phyloP scores from a whole-genome alignment of 371 early-diverging fungal species.

The Mortierella sp. region DNA sequence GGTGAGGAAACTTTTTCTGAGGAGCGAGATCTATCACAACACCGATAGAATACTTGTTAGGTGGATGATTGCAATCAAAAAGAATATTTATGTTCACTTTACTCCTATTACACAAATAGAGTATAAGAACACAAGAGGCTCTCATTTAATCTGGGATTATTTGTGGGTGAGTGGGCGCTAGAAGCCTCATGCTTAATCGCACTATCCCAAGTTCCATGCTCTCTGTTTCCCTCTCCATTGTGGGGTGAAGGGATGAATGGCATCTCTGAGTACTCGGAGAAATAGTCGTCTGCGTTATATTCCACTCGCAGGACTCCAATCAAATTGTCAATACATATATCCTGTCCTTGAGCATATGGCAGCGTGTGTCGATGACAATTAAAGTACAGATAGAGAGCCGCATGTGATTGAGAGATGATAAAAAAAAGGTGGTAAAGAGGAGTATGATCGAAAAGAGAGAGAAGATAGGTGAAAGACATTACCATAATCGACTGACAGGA shows the following conservation, averaged over 20 bases:
- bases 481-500: slow-evolving; percentile 55
- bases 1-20: slow-evolving; percentile 49
- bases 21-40: slow-evolving; percentile 54
- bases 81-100: background rate
- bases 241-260: background rate
- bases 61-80: too few relatives aligned
- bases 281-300: background rate
- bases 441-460: background rate
- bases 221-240: background rate
- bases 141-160: background rate
- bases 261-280: background rate
- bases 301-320: background rate
- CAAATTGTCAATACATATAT: background rate
- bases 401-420: background rate
- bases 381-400: background rate
- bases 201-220: slow-evolving; percentile 2
- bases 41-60: too few relatives aligned
- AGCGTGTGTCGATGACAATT: background rate
- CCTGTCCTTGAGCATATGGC: background rate
- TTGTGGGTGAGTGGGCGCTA: background rate
- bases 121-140: background rate
- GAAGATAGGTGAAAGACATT: background rate
- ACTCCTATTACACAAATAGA: too few relatives aligned
- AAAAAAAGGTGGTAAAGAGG: background rate
- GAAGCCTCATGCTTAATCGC: background rate